Evolutionary conservation across 495 filamentous ascomycete genomes (phyloP).

Genomic region (Penicillium egyptiacum): DNA sequence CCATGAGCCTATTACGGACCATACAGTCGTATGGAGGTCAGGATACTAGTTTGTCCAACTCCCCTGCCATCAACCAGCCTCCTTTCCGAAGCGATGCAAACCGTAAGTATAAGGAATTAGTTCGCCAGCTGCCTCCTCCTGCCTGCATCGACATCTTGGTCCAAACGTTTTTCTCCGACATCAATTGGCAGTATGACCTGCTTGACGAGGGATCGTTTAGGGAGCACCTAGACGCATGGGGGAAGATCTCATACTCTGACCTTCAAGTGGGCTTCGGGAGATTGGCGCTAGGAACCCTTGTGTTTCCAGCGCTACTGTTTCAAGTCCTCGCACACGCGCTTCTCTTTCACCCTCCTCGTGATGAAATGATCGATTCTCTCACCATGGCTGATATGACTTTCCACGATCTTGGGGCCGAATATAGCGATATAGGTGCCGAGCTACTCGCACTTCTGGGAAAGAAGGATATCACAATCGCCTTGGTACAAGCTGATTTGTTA

Average conservation of each 20-base stretch:
- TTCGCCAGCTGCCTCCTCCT: slow-evolving; percentile 54
- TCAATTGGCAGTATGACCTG: slow-evolving; percentile 60
- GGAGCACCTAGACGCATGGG: slow-evolving; percentile 51
- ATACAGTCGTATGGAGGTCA: slow-evolving; percentile 6
- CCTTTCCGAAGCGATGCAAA: slow-evolving; percentile 6
- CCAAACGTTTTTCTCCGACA: slow-evolving; percentile 53
- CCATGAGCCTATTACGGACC: slow-evolving; percentile 16
- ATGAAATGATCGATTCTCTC: no score
- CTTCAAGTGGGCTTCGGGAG: slow-evolving; percentile 15
- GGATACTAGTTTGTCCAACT: not conserved
- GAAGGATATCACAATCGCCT: no score
- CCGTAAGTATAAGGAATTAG: slow-evolving; percentile 50
- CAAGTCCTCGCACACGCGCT: no score
- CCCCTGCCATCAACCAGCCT: not conserved
- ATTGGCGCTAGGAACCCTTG: slow-evolving; percentile 12
- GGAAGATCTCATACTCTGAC: slow-evolving; percentile 18
- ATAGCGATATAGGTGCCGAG: no score
- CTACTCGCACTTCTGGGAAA: no score
- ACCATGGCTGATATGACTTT: no score
- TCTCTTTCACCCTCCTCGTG: no score
- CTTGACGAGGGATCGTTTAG: slow-evolving; percentile 55
- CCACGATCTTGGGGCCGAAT: no score
- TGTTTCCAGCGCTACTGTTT: no score
- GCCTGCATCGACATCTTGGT: slow-evolving; percentile 54
- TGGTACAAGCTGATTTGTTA: no score